Evolutionary conservation across 345 rosid genomes (phyloP).

Genomic region (Excoecaria agallocha): DNA sequence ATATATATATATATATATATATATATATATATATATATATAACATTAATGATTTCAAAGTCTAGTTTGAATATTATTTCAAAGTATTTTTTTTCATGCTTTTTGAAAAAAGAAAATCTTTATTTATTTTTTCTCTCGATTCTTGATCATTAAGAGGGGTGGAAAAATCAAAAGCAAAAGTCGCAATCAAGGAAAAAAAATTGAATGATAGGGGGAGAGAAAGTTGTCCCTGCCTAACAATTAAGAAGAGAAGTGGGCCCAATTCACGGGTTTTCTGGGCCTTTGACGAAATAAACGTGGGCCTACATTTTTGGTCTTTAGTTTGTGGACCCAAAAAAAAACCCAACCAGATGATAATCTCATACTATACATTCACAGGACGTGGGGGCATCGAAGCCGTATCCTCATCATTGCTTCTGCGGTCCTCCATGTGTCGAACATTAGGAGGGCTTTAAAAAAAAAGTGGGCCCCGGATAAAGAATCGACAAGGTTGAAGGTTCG

Average conservation of each 20-base stretch:
- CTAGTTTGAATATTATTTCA: no score
- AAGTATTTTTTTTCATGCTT: no score
- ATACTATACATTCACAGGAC: slow-evolving; percentile 16
- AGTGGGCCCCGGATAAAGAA: no score
- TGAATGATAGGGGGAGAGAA: neutral
- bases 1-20: no score
- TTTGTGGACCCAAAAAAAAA: slow-evolving; percentile 31
- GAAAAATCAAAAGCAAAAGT: neutral
- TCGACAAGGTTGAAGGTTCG: no score
- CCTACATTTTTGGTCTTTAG: slow-evolving; percentile 19
- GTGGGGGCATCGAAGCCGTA: slow-evolving; percentile 22
- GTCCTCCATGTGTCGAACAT: slow-evolving; percentile 20
- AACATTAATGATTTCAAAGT: no score
- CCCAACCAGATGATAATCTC: slow-evolving; percentile 23
- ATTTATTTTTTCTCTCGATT: neutral
- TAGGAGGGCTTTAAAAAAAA: neutral
- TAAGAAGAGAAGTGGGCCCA: slow-evolving; percentile 39
- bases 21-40: no score
- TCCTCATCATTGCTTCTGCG: slow-evolving; percentile 22
- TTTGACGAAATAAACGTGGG: slow-evolving; percentile 15
- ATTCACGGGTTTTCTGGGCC: slow-evolving; percentile 30
- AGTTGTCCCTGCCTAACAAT: slow-evolving; percentile 20
- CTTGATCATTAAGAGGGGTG: neutral
- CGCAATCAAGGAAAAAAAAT: neutral
- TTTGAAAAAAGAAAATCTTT: no score